Conservation (phyloP, 208 protist species). For the Leishmania aethiopica region DNA sequence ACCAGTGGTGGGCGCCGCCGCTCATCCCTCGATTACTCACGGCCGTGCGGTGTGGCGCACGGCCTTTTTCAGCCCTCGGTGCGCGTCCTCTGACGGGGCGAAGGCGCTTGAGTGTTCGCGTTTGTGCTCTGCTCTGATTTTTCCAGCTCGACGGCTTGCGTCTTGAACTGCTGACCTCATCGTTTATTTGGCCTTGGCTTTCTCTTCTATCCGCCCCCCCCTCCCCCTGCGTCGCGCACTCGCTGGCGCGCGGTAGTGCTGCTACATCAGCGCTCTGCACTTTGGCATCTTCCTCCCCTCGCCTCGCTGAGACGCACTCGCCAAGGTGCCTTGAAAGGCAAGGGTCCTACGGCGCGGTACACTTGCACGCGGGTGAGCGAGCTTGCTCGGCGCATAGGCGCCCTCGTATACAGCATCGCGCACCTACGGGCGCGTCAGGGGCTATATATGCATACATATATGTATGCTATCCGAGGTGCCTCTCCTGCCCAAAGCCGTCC, state of each 20-base stretch:
- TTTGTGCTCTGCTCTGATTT: neutral
- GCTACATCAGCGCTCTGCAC: neutral
- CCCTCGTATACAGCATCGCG: neutral
- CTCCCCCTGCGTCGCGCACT: neutral
- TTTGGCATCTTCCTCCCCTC: neutral
- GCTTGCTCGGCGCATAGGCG: neutral
- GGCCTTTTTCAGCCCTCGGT: neutral
- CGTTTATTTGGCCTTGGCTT: neutral
- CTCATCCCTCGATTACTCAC: neutral
- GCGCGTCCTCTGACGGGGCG: neutral
- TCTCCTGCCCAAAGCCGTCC: no score
- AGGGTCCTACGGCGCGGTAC: neutral
- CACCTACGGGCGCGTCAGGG: neutral
- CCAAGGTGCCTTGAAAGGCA: neutral
- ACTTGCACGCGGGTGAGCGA: neutral
- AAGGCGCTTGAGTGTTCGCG: neutral
- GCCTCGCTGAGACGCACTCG: neutral
- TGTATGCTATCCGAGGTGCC: no score
- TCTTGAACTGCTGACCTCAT: neutral
- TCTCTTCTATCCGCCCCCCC: neutral
- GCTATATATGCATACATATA: no score
- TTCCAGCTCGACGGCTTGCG: neutral
- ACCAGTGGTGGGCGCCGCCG: neutral
- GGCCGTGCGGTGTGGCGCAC: accelerated
- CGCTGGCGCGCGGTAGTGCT: neutral